Evolutionary conservation across 1,284 basidiomycete genomes (phyloP), one percentile per base, ranked within the genome.

Genomic region (Salmacisia buchloeana): DNA sequence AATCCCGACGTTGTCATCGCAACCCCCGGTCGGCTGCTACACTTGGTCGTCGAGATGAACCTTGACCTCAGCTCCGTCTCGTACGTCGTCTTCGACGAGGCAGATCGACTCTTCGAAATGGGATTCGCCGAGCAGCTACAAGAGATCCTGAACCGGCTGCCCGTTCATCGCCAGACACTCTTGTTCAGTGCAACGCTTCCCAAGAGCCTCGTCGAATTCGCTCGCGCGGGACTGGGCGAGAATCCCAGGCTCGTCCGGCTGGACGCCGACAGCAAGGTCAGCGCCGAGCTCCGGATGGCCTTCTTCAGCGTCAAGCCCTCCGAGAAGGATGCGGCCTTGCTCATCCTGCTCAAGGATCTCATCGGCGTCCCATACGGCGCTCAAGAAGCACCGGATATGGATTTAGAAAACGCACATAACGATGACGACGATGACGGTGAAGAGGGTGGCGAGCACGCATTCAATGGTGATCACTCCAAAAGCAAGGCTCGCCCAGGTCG

Each of bases 31-130:
- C 92, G 96, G 75, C 84, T 99, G 58, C 86, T 99, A 21, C 96
- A 98, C 82, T 84, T 99, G 31, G 85, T 90, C 52, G 91, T 98
- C 59, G 96, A 99, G 82, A 98, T 97, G 94, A 91, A 91, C 70
- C 83, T 97, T 57, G 93, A 97, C 77, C 83, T 99, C 36, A 88
- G 89, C 58, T 88, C 89, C 0, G 85, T 94, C 2, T 87, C 94
- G 80, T 93, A 92, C 69, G 87, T 94, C 63, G 90, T 98, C 21
- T 98, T 98, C 74, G 96, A 99, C 79, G 96, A 99, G 82, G 96
- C 96, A 0, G 96, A 99, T 81, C 83, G 93, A 36, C 85, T 97
- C 13, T 98, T 98, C 79, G 96, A 98, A 78, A 92, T 97, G 88
- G 94, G 94, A 15, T 98, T 98, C 79, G 90, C 92, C 72, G 87